Evolutionary conservation across 257 asterid species (phyloP).

Genomic region (Primulina tabacum): DNA sequence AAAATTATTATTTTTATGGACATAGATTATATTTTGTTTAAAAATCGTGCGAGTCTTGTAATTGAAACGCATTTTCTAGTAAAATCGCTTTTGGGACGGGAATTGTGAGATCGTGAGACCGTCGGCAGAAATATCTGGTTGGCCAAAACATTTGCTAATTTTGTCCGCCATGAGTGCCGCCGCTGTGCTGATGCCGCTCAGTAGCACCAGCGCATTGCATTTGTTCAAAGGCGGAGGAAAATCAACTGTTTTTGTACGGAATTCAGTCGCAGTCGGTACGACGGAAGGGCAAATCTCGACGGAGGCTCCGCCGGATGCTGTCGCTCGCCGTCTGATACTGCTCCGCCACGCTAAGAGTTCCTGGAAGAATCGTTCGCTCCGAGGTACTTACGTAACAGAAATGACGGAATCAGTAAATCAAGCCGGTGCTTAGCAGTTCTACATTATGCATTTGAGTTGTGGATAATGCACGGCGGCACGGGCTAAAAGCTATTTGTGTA

Average conservation of each 20-base stretch:
- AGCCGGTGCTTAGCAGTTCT: not conserved
- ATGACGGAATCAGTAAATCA: not conserved
- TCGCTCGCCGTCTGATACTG: constrained; percentile 68
- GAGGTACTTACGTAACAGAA: constrained; percentile 36
- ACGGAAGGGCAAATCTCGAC: constrained; percentile 36
- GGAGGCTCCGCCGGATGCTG: constrained; percentile 36
- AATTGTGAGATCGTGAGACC: not conserved
- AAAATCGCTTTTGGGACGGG: no score
- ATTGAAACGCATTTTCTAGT: no score
- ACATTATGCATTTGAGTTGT: not conserved
- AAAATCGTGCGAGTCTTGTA: no score
- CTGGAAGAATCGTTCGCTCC: constrained; percentile 58
- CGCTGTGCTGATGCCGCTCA: constrained; percentile 33
- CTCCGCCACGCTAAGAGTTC: constrained; percentile 81
- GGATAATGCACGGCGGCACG: not conserved
- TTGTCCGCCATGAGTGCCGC: constrained; percentile 42
- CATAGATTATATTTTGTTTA: no score
- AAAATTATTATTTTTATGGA: no score
- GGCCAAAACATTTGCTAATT: not conserved
- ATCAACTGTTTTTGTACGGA: constrained; percentile 26
- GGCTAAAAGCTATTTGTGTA: not conserved
- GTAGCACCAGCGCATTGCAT: constrained; percentile 26
- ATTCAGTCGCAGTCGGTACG: constrained; percentile 42
- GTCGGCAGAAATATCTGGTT: constrained; percentile 8
- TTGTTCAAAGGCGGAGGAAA: constrained; percentile 23